A percentile compares a stretch with the other conserved stretches of the same genome.
Evolutionary conservation across 768 basidiomycete genomes (phyloP).

Genomic region (Leucosporidium creatinivorum): DNA sequence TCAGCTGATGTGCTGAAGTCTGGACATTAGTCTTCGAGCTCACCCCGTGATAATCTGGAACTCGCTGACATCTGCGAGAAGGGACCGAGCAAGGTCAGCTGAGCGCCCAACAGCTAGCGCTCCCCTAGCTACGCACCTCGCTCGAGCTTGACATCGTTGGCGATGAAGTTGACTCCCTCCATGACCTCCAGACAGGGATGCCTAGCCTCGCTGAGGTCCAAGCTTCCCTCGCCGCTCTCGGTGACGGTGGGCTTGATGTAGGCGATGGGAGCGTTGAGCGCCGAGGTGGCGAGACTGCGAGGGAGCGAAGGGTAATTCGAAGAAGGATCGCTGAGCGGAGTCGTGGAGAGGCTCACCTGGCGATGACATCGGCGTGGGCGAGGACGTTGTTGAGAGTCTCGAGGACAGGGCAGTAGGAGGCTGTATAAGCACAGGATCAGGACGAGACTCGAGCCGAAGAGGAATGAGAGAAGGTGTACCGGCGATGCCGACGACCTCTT

Average conservation of each 20-base stretch:
- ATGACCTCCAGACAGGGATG: slow-evolving; percentile 97
- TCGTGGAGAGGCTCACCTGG: slow-evolving; percentile 46
- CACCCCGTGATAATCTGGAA: slow-evolving; percentile 90
- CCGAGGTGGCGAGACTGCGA: slow-evolving; percentile 79
- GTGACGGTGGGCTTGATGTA: slow-evolving; percentile 76
- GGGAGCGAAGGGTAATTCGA: background rate
- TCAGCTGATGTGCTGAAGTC: no score
- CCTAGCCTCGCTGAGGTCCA: slow-evolving; percentile 74
- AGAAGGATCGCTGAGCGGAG: background rate
- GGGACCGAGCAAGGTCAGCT: background rate
- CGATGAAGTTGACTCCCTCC: slow-evolving; percentile 88
- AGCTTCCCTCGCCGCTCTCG: slow-evolving; percentile 71
- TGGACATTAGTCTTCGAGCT: no score
- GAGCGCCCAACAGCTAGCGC: background rate
- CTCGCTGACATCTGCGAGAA: slow-evolving; percentile 62
- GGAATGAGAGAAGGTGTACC: slow-evolving; percentile 48
- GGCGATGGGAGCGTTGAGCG: slow-evolving; percentile 72
- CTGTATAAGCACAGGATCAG: slow-evolving; percentile 44
- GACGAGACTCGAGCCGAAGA: background rate
- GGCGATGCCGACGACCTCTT: slow-evolving; percentile 86
- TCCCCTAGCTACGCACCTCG: slow-evolving; percentile 17
- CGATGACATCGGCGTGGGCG: slow-evolving; percentile 83
- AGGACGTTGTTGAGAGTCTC: slow-evolving; percentile 74
- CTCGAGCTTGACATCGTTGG: slow-evolving; percentile 88
- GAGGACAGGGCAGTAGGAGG: slow-evolving; percentile 82